Evolutionary conservation across 129 eudicot genomes (phyloP).

Genomic region (Scalesia atractyloides): DNA sequence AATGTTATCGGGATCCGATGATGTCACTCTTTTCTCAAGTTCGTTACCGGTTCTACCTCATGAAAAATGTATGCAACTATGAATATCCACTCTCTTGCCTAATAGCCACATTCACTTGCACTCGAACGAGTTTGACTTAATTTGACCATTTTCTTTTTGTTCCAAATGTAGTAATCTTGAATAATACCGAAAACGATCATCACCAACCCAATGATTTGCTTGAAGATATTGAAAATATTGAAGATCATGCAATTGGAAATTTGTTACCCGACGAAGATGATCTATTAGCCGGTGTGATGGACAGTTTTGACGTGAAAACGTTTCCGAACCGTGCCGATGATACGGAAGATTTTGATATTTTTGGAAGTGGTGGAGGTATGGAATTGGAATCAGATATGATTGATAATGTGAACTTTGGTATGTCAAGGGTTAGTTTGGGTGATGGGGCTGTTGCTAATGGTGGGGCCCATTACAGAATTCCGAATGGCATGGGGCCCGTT

Average conservation of each 20-base stretch:
- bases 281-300: conserved; percentile 75
- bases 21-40: conserved; percentile 65
- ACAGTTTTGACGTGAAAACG: conserved; percentile 47
- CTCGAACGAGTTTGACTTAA: background rate
- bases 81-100: background rate
- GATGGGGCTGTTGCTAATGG: conserved; percentile 60
- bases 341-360: conserved; percentile 75
- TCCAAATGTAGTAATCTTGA: conserved; percentile 46
- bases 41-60: conserved; percentile 84
- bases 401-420: conserved; percentile 42
- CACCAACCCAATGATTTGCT: conserved; percentile 37
- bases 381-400: conserved; percentile 67
- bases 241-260: conserved; percentile 41
- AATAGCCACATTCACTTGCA: background rate
- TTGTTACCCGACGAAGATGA: conserved; percentile 91
- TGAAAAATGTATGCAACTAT: conserved; percentile 50
- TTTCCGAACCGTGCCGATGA: conserved; percentile 58
- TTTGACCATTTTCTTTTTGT: background rate
- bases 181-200: conserved; percentile 27
- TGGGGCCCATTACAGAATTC: conserved; percentile 36
- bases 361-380: conserved; percentile 89
- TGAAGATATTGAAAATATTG: conserved; percentile 22
- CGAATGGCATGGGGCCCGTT: conserved; percentile 58
- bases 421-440: conserved; percentile 48
- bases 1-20: conserved; percentile 41